phyloP scores from a whole-genome alignment of 148 eudicot genomes.

The Gaultheria prostrata region DNA sequence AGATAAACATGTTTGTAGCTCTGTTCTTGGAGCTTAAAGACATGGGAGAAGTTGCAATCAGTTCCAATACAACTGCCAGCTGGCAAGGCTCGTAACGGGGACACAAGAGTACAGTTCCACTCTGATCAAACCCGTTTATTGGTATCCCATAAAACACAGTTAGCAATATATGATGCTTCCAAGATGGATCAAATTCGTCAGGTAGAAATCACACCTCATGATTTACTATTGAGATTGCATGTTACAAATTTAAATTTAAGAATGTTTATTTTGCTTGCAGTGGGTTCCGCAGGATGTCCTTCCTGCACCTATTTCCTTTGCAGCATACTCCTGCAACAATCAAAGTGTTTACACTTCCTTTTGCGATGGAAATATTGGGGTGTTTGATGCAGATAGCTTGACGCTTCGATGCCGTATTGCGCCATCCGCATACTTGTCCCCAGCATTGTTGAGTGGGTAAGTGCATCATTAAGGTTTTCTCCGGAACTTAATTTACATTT shows the following conservation, averaged over 20 bases:
- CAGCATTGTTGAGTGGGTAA: conserved; percentile 65
- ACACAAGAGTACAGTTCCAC: conserved; percentile 28
- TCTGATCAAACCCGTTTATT: conserved; percentile 65
- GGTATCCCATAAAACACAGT: conserved; percentile 77
- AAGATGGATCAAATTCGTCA: conserved; percentile 77
- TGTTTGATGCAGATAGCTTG: conserved; percentile 68
- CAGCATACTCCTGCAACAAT: conserved; percentile 76
- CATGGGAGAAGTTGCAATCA: conserved; percentile 68
- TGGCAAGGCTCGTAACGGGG: conserved; percentile 64
- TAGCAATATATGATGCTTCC: conserved; percentile 80
- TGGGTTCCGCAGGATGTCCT: conserved; percentile 84
- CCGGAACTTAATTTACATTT: background rate
- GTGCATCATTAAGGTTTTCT: background rate
- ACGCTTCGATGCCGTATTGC: conserved; percentile 64
- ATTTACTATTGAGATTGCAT: background rate
- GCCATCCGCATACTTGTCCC: conserved; percentile 57
- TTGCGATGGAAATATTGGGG: conserved; percentile 70
- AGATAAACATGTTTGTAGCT: conserved; percentile 38
- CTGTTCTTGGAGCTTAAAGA: conserved; percentile 74
- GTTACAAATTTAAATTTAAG: conserved; percentile 4
- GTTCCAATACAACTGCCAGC: conserved; percentile 65
- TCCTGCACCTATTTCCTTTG: conserved; percentile 69
- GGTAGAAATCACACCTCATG: conserved; percentile 32
- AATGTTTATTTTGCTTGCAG: conserved; percentile 36
- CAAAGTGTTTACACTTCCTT: conserved; percentile 68